phyloP scores from a whole-genome alignment of 2,329 filamentous ascomycete species.

The Colletotrichum horii region DNA sequence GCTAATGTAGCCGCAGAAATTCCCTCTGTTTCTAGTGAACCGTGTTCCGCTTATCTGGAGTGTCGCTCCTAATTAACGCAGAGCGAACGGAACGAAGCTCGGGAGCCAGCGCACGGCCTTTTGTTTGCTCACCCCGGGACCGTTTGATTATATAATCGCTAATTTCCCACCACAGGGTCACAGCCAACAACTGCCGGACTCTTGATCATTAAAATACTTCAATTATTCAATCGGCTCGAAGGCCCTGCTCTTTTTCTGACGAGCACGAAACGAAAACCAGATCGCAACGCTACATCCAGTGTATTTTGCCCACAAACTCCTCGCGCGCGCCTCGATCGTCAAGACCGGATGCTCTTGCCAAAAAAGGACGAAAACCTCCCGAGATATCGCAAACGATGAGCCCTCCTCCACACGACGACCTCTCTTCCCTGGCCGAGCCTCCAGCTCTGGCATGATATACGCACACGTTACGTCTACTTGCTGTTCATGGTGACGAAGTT shows the following conservation, averaged over 20 bases:
- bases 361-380: background rate
- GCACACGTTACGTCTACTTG: background rate
- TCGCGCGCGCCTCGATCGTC: background rate
- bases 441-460: background rate
- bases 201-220: background rate
- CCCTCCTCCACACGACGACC: background rate
- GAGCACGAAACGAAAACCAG: background rate
- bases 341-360: conserved; percentile 3
- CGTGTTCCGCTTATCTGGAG: background rate
- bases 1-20: too few relatives aligned
- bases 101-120: too few relatives aligned
- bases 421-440: background rate
- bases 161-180: background rate
- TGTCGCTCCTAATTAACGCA: too few relatives aligned
- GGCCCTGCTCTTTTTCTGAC: background rate
- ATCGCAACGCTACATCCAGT: background rate
- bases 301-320: background rate
- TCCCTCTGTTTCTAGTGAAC: too few relatives aligned
- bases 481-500: background rate
- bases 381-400: background rate
- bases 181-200: background rate
- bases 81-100: too few relatives aligned
- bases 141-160: background rate
- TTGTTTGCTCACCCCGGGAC: background rate
- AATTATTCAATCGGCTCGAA: background rate